These are phyloP conservation scores for Colletotrichum navitas DNA, from an alignment of 2,329 filamentous ascomycete species.

Conservation along the genomic window DNA sequence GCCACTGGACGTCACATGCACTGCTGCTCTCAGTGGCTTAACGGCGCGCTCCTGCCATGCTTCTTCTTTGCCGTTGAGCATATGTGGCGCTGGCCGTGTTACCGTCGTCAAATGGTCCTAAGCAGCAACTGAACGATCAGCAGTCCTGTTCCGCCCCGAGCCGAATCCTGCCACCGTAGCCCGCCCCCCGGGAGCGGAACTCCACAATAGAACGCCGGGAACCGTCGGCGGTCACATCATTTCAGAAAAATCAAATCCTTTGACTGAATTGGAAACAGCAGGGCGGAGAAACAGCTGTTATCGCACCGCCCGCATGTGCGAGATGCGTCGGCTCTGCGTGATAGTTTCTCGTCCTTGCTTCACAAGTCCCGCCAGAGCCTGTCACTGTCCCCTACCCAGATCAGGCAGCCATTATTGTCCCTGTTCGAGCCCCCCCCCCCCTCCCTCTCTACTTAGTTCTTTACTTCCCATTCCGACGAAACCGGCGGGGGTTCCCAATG, in stretches of 20 bases:
- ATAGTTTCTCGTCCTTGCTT: background rate
- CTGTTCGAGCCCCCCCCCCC: background rate
- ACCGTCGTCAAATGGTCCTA: constrained; percentile 9
- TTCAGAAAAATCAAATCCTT: background rate
- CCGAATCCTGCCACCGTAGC: constrained; percentile 24
- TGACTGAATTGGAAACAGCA: constrained; percentile 11
- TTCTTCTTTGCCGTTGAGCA: background rate
- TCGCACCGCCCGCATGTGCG: constrained; percentile 5
- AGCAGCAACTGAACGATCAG: constrained; percentile 12
- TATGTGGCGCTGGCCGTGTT: background rate
- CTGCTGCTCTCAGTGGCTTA: background rate
- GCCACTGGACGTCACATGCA: background rate
- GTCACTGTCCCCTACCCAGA: background rate
- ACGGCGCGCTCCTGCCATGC: background rate
- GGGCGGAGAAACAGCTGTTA: background rate
- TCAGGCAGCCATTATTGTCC: constrained; percentile 25
- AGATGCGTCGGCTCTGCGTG: background rate
- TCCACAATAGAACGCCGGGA: constrained; percentile 21
- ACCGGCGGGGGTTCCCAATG: background rate
- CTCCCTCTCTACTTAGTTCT: background rate
- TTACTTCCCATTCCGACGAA: background rate
- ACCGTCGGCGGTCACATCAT: background rate
- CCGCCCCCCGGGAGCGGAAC: constrained; percentile 28
- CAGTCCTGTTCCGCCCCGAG: constrained; percentile 20
- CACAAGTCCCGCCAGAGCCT: background rate